Conservation (phyloP, 768 basidiomycete species). For the Astraeus odoratus region DNA sequence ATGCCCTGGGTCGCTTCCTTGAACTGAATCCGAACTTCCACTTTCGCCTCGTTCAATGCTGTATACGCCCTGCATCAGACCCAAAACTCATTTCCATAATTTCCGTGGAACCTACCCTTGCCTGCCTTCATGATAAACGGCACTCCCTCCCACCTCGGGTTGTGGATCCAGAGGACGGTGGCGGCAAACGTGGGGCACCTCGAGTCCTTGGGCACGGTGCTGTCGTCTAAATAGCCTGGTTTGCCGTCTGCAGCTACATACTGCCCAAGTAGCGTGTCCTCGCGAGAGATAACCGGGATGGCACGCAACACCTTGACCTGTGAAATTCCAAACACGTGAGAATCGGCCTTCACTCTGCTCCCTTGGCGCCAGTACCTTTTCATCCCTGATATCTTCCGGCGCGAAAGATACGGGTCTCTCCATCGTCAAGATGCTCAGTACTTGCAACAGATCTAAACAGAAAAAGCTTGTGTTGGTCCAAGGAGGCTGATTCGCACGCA, state of each 20-base stretch:
- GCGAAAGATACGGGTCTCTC: constrained; percentile 97
- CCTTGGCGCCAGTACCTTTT: constrained; percentile 60
- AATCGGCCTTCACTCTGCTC: constrained; percentile 4
- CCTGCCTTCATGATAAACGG: constrained; percentile 98
- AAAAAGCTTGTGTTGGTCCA: constrained; percentile 4
- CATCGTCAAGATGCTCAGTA: constrained; percentile 93
- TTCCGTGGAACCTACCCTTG: constrained; percentile 57
- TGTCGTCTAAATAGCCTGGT: constrained; percentile 98
- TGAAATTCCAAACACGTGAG: constrained; percentile 12
- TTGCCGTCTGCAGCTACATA: constrained; percentile 86
- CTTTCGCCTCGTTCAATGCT: constrained; percentile 98
- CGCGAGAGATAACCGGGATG: constrained; percentile 72
- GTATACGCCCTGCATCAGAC: constrained; percentile 2
- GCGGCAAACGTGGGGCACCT: constrained; percentile 94
- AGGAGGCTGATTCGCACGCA: constrained; percentile 4
- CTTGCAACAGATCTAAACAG: constrained; percentile 80
- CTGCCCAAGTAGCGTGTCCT: constrained; percentile 89
- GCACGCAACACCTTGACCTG: constrained; percentile 94
- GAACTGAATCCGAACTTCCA: constrained; percentile 96
- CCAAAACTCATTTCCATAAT: not conserved
- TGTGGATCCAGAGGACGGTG: constrained; percentile 85
- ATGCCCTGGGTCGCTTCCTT: constrained; percentile 96
- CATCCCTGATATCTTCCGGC: constrained; percentile 95
- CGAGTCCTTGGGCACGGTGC: constrained; percentile 88
- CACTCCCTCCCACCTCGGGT: constrained; percentile 97